Evolutionary conservation across 805 yeast genomes (phyloP).

Genomic region (Isabelozyma pseudorhagii): DNA sequence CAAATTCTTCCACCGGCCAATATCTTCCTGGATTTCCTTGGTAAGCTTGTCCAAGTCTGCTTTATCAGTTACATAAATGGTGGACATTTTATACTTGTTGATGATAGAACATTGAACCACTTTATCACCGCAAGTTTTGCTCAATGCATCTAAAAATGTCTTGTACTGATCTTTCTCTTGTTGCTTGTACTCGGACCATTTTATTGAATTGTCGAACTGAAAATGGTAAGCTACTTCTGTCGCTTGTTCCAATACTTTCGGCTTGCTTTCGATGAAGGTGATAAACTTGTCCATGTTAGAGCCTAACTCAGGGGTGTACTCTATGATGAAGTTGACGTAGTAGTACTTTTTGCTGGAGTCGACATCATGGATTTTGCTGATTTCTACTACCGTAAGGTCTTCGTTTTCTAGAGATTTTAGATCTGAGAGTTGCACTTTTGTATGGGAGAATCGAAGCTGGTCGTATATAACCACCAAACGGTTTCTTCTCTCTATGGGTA

Average conservation of each 20-base stretch:
- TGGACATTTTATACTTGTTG: conserved; percentile 31
- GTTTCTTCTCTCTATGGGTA: conserved; percentile 2
- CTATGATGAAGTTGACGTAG: conserved; percentile 26
- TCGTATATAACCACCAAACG: conserved; percentile 21
- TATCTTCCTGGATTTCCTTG: conserved; percentile 35
- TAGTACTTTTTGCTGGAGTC: conserved; percentile 13
- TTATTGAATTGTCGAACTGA: conserved; percentile 26
- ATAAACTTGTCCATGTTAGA: conserved; percentile 16
- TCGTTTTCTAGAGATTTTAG: conserved; percentile 14
- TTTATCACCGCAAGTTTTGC: conserved; percentile 19
- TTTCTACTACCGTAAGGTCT: conserved; percentile 16
- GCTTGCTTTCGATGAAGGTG: conserved; percentile 16
- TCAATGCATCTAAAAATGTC: conserved; percentile 19
- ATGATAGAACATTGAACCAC: conserved; percentile 38
- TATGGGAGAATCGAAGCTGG: conserved; percentile 24
- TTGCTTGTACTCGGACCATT: conserved; percentile 25
- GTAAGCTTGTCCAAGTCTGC: conserved; percentile 29
- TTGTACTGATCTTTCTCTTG: conserved; percentile 22
- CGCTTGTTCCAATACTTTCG: conserved; percentile 10
- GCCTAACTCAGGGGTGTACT: conserved; percentile 27
- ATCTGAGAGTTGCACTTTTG: conserved; percentile 23
- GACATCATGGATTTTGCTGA: conserved; percentile 10
- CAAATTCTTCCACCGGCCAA: conserved; percentile 31
- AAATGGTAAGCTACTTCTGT: conserved; percentile 32
- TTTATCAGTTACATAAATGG: conserved; percentile 31